Conservation (phyloP, 345 rosid genomes). For the Mallotus nudiflorus region DNA sequence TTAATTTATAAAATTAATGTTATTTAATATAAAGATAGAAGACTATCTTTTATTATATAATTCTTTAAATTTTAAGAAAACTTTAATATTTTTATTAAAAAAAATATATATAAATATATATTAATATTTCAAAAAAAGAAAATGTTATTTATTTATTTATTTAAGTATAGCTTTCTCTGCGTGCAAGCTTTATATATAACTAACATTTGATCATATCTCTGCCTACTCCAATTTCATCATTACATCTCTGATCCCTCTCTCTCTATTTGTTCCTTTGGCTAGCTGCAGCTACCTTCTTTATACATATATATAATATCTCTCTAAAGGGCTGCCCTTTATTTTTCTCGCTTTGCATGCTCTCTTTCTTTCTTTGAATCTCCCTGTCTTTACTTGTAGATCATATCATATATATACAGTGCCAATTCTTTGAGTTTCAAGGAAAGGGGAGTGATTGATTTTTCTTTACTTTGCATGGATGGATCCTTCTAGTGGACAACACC, state of each 20-base stretch:
- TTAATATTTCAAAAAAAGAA: no score
- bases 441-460: neutral
- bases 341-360: conserved; percentile 1
- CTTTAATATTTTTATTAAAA: neutral
- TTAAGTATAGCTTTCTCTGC: conserved; percentile 31
- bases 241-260: conserved; percentile 19
- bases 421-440: conserved; percentile 10
- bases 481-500: conserved; percentile 51
- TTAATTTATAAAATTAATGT: no score
- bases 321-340: neutral
- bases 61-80: no score
- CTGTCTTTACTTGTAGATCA: neutral
- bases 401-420: neutral
- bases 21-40: no score
- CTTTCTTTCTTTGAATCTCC: neutral
- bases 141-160: no score
- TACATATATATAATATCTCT: no score
- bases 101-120: neutral
- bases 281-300: neutral
- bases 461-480: conserved; percentile 69
- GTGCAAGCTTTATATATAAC: conserved; percentile 31
- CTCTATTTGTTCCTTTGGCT: conserved; percentile 12
- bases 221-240: conserved; percentile 37
- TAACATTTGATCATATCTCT: conserved; percentile 26
- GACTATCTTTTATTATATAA: no score